Evolutionary conservation across 2,329 filamentous ascomycete species (phyloP), one percentile per base, ranked within the genome.

Genomic region (Xylaria sp.): DNA sequence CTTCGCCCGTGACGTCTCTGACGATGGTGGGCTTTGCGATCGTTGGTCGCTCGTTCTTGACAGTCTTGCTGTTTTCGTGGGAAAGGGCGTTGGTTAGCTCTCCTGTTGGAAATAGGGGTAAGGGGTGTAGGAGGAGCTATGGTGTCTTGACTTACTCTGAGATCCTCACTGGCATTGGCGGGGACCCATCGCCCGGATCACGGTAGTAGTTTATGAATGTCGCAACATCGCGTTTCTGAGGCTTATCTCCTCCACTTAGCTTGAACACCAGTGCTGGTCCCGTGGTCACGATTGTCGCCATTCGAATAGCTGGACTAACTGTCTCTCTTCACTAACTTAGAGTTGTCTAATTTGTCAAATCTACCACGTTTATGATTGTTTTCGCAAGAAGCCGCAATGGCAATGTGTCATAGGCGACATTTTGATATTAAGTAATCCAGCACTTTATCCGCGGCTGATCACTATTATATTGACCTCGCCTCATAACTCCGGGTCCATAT

Each of bases 21-120:
- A 76, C 81, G 77, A 28, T 86, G 83, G 73, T 83, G 78, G 3
- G 5, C 86, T 92, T 80, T 5, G 76, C 62, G 1, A 71, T 66
- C 13, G 69, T 72, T 3, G 77, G 76, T 12, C 92, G 89, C 79
- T 78, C 73, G 65, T 78, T 78, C 58, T 74, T 75, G 18, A 78
- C 76, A 7, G 76, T 78, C 39, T 76, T 76, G 23, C 75, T 78
- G 37, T 39, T 41, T 23, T 41, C 23, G n/a, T 18, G 4, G 62
- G 7, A 65, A 57, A 31, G 4, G 51, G 55, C 59, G 15, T 57
- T 63, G 9, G 55, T 67, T 51, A 68, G 64, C 28, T 28, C 51
- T 62, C 18, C 9, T 57, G 6, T 41, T 18, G 12, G 31, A 51
- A 18, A 46, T 2, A 18, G 13, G 10, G 15, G 39, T 20, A 25